These are phyloP conservation scores for Suillus cothurnatus DNA, from an alignment of 768 basidiomycete species.

Conservation along the genomic window DNA sequence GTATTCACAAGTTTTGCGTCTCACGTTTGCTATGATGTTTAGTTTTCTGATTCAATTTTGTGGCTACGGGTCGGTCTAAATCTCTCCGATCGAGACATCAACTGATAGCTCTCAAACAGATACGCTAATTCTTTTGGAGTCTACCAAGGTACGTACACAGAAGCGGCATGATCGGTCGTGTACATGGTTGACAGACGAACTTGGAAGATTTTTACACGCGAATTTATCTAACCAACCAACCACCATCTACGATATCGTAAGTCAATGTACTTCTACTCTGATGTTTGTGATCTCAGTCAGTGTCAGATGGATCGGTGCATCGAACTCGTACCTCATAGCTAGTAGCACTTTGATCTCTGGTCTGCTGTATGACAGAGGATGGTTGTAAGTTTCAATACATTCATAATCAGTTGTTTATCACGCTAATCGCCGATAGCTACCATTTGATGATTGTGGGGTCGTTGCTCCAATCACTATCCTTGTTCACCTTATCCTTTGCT, in stretches of 20 bases:
- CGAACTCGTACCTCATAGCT: constrained; percentile 41
- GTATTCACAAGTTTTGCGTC: background rate
- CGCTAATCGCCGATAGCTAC: constrained; percentile 9
- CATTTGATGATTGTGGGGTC: constrained; percentile 17
- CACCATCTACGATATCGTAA: constrained; percentile 33
- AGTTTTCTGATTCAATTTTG: constrained; percentile 31
- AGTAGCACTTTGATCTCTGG: constrained; percentile 42
- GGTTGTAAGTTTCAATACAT: constrained; percentile 34
- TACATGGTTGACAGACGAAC: constrained; percentile 8
- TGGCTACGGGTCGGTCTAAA: constrained; percentile 24
- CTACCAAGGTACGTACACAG: constrained; percentile 28
- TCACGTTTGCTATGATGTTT: background rate
- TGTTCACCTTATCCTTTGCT: constrained; percentile 33
- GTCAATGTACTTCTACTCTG: constrained; percentile 21
- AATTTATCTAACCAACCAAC: constrained; percentile 29
- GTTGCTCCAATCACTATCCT: constrained; percentile 18
- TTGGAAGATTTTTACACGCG: constrained; percentile 35
- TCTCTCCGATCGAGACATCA: background rate
- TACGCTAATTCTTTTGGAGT: constrained; percentile 34
- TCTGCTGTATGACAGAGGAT: constrained; percentile 46
- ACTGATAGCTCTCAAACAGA: constrained; percentile 13
- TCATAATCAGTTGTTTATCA: constrained; percentile 25
- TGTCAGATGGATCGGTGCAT: constrained; percentile 42
- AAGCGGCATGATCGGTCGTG: background rate
- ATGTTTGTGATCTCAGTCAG: constrained; percentile 20